Evolutionary conservation across 208 protist genomes (phyloP).

Genomic region (Trichomonas tenax): DNA sequence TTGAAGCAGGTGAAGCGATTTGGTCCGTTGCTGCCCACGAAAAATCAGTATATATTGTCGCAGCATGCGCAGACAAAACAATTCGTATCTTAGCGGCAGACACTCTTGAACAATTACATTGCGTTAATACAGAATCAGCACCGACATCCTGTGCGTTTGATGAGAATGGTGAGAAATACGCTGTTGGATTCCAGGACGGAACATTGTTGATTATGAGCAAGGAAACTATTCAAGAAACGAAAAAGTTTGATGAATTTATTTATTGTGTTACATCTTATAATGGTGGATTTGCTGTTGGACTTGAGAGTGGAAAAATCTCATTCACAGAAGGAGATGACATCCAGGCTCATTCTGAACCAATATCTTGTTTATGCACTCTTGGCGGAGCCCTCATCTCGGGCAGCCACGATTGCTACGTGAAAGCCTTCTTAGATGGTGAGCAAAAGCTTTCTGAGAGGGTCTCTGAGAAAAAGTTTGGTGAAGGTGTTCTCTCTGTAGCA

Average conservation of each 20-base stretch:
- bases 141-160: neutral
- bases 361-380: neutral
- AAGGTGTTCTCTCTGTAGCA: neutral
- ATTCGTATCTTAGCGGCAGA: neutral
- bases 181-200: neutral
- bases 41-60: neutral
- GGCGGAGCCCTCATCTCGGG: neutral
- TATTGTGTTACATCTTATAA: neutral
- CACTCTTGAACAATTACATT: neutral
- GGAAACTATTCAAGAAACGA: neutral
- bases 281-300: neutral
- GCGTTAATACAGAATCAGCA: neutral
- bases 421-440: neutral
- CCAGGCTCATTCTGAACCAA: neutral
- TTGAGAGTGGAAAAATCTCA: neutral
- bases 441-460: neutral
- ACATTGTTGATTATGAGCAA: neutral
- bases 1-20: neutral
- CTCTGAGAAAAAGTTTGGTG: neutral
- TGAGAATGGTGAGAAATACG: neutral
- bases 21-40: neutral
- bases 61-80: neutral
- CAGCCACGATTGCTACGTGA: neutral
- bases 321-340: neutral
- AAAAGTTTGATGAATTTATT: neutral